Evolutionary conservation across 805 yeast species (phyloP), one percentile per base, ranked within the genome.

Genomic region (Candida michaelii): DNA sequence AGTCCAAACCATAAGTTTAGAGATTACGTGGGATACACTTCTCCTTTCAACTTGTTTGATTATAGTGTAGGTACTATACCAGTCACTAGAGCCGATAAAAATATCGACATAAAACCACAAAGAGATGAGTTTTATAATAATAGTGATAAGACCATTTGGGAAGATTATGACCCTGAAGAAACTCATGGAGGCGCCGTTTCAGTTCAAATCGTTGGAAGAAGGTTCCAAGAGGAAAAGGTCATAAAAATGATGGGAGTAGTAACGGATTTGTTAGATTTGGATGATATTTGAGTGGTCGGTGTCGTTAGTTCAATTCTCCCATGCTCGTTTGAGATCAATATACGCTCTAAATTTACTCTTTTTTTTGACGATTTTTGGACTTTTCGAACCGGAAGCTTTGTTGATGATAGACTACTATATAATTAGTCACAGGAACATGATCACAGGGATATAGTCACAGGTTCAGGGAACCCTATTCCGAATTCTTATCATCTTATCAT

Each of bases 11-110:
- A 83, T 24, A 78, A 76, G 36, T 71, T 74, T 39, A 73, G 84
- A 6, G 77, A 76, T 58, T 41, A 41, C 30, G 44, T 41, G 3
- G 85, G 90, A 3, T 86, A 86, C 69, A 84, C 91, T 5, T 68
- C 89, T 2, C 71, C 83, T 47, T 85, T 82, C 78, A 85, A 85
- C 63, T 58, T 85, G 45, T 59, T 83, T 48, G 93, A 85, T 60
- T 71, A 78, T 54, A 87, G 91, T 31, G 74, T 85, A 2, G 80
- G 85, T 10, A 63, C 80, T 48, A 63, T 59, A 42, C 85, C 74
- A 51, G 85, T 82, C 56, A 76, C 82, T 18, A 50, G 51, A 8
- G 51, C 74, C 29, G 87, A 83, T 56, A 52, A 62, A 29, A 73
- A 74, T 60, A 77, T 69, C 27, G 62, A 54, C 32, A 44, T 52